Base-by-base conservation (phyloP, 352 stramenopile genomes). In the Aphanomyces euteiches region DNA sequence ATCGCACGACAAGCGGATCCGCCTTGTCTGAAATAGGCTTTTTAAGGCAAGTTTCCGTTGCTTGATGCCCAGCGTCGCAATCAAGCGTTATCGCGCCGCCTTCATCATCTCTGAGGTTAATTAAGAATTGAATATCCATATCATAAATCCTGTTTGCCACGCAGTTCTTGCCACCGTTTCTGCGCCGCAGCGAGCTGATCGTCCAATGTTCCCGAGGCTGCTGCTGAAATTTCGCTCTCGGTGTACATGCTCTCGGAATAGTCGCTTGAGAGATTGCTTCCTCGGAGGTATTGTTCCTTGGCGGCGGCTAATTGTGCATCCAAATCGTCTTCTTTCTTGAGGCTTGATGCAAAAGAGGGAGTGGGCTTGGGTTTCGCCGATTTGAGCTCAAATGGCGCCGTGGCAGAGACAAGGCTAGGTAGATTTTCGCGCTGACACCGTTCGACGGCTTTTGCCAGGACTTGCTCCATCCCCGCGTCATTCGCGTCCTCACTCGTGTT, bases 291-390 rank as follows among this genome's bases (percentile, higher is more conserved):
- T 10, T 19, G 17, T 47, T 15, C 19, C 6, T 50, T 19, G 36
- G 64, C 64, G 34, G 64, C 64, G 4, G 47, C 64, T 19, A 70
- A 39, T 47, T 56, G 64, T 21, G 64, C 64, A 41, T 70, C 64
- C 36, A 70, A 36, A 15, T 70, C 64, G 39, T 54, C 43, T 5
- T 53, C 50, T 21, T 8, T 13, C 8, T 39, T 58, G 19, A 38
- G 4, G 12, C n/a, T 5, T 36, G 12, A 1, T 28, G 54, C 54
- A 7, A 37, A 28, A 37, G 54, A 28, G 6, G 37, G 54, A 6
- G 12, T 19, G 28, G 43, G 39, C 28, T 61, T 12, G 15, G 43
- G 13, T n/a, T 39, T 61, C 5, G 17, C 43, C 43, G 43, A 50
- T n/a, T 50, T 50, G 43, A n/a, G 60, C 2, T 19, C 60, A 67